Base-by-base conservation (phyloP, 441 rosid genomes). In the Eutrema salsugineum region DNA sequence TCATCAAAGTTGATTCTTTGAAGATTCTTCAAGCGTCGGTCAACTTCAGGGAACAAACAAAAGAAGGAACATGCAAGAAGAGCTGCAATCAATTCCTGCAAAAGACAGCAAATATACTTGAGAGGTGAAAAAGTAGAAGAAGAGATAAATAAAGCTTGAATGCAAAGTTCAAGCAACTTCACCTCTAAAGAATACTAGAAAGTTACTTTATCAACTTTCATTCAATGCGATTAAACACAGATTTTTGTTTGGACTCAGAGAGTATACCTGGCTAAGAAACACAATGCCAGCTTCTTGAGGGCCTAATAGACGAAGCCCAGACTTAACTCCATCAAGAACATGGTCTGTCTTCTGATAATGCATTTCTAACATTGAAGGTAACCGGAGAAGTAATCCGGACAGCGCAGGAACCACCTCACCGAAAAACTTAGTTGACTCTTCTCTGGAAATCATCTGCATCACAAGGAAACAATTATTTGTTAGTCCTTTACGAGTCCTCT, bases 51-150 rank as follows among this genome's bases (percentile, higher is more conserved):
- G 79, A 95, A 91, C 87, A 91, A 80, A 81, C 91, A 89, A 79
- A 92, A 89, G 80, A 95, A 87, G 68, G 94, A 83, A 61, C 93
- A 89, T 39, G 93, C 93, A 72, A 95, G 92, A 77, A 95, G 86
- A 69, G 95, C 89, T 64, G 82, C 94, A 43, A 91, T 83, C 85
- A 95, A 69, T 79, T 93, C 96, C 96, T 89, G 91, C 68, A 79
- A 60, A 72, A 43, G 11, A 22, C 32, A 67, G 15, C 6, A 51
- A 3, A 32, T 19, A 11, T 28, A 65, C 12, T 30, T 3, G 28
- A 19, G 70, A 3, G 7, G 11, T 10, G 28, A 46, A 56, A 30
- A 42, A 12, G 5, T 2, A 30, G 67, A 70, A 39, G 28, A 39
- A 40, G 32, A 48, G 8, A 50, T 3, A 24, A 35, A 39, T 22